These are phyloP conservation scores for Lathyrus tuberosus DNA, from an alignment of 306 rosid species.

Conservation along the genomic window DNA sequence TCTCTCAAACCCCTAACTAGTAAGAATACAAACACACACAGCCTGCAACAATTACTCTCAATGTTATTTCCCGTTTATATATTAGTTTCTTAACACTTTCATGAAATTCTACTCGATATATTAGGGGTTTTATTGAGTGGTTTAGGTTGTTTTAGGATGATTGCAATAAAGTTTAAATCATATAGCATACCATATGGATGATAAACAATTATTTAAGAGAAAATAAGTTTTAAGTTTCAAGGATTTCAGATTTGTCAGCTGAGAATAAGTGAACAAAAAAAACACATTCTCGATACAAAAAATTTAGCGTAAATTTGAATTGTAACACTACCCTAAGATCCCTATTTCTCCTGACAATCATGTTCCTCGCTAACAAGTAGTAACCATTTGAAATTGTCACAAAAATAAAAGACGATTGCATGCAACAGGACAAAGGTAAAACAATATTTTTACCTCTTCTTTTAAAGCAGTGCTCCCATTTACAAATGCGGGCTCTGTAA, in stretches of 20 bases:
- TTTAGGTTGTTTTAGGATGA: background rate
- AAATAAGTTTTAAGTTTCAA: background rate
- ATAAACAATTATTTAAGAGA: slow-evolving; percentile 15
- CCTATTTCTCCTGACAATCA: slow-evolving; percentile 5
- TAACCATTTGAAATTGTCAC: slow-evolving; percentile 21
- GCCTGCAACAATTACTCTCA: background rate
- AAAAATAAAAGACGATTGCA: slow-evolving; percentile 20
- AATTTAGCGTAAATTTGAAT: slow-evolving; percentile 10
- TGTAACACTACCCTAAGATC: slow-evolving; percentile 18
- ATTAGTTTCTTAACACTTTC: background rate
- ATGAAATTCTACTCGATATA: background rate
- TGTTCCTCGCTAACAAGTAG: slow-evolving; percentile 20
- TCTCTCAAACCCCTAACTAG: background rate
- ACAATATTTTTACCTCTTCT: slow-evolving; percentile 54
- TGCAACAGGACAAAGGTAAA: slow-evolving; percentile 27
- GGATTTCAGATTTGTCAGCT: slow-evolving; percentile 26
- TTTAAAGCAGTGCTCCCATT: slow-evolving; percentile 54
- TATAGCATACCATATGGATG: background rate
- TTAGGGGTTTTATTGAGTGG: background rate
- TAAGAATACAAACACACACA: background rate
- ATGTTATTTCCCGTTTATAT: background rate
- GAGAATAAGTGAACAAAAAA: slow-evolving; percentile 1
- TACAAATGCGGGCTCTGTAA: slow-evolving; percentile 50
- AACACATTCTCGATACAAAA: slow-evolving; percentile 6
- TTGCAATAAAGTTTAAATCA: background rate